phyloP scores from a whole-genome alignment of 2,329 filamentous ascomycete species.

The Sporothrix inflata region DNA sequence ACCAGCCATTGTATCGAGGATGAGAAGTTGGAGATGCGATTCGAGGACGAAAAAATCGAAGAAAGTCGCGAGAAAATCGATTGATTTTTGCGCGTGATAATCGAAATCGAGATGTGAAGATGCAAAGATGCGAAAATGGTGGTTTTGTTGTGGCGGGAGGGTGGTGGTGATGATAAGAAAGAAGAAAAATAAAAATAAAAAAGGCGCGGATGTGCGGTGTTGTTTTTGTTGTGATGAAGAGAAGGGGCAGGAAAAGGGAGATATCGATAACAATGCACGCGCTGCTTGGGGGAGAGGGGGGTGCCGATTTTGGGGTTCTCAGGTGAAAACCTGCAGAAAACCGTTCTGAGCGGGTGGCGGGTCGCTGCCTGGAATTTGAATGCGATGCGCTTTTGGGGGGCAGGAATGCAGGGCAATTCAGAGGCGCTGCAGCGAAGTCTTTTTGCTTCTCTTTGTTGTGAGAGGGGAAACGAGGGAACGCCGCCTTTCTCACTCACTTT shows the following conservation, averaged over 20 bases:
- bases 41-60: not conserved
- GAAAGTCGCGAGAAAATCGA: slow-evolving; percentile 5
- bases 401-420: slow-evolving; percentile 12
- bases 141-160: not conserved
- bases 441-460: not conserved
- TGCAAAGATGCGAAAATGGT: not conserved
- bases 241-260: slow-evolving; percentile 1
- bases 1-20: slow-evolving; percentile 63
- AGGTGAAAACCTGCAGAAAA: not conserved
- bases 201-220: not conserved
- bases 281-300: slow-evolving; percentile 5
- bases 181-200: not conserved
- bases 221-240: slow-evolving; percentile 26
- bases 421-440: not conserved
- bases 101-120: slow-evolving; percentile 25
- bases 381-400: slow-evolving; percentile 19
- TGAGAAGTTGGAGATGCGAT: slow-evolving; percentile 31
- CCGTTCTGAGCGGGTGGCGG: slow-evolving; percentile 13
- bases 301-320: slow-evolving; percentile 15
- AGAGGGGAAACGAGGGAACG: not conserved
- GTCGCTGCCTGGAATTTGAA: slow-evolving; percentile 26
- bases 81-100: not conserved
- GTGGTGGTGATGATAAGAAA: slow-evolving; percentile 12
- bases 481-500: not conserved
- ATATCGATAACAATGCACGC: slow-evolving; percentile 24